phyloP scores from a whole-genome alignment of 768 basidiomycete species.

The Mycena capillaripes region DNA sequence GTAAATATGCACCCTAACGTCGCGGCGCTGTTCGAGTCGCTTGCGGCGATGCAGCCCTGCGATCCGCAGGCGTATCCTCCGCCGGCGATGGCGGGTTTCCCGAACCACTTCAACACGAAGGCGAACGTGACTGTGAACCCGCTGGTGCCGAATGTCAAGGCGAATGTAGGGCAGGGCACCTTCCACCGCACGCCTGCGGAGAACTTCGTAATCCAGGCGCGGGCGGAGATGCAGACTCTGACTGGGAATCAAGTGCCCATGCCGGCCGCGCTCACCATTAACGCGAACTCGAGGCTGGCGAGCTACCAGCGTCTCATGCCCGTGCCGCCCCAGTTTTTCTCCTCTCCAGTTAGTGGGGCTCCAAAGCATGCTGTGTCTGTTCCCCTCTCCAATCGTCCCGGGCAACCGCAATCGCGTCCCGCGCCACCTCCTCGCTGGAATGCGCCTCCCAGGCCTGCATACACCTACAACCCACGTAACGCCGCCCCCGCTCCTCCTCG shows the following conservation, averaged over 20 bases:
- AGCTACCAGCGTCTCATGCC: background rate
- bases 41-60: conserved; percentile 1
- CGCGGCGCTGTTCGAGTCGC: conserved; percentile 8
- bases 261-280: background rate
- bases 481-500: background rate
- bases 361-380: too few species aligned
- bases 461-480: too few species aligned
- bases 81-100: background rate
- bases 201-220: background rate
- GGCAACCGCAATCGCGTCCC: too few species aligned
- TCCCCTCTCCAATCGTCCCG: too few species aligned
- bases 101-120: conserved; percentile 12
- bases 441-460: background rate
- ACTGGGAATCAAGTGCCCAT: background rate
- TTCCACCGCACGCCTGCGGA: background rate
- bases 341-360: background rate
- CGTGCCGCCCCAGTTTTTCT: background rate
- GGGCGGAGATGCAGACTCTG: background rate
- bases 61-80: background rate
- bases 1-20: conserved; percentile 18
- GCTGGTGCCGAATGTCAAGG: background rate
- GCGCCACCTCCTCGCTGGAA: background rate
- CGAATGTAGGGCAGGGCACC: background rate
- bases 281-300: background rate
- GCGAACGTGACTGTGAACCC: background rate